These are phyloP conservation scores for Spathaspora sp. DNA, from an alignment of 1,139 yeast species.

Conservation along the genomic window DNA sequence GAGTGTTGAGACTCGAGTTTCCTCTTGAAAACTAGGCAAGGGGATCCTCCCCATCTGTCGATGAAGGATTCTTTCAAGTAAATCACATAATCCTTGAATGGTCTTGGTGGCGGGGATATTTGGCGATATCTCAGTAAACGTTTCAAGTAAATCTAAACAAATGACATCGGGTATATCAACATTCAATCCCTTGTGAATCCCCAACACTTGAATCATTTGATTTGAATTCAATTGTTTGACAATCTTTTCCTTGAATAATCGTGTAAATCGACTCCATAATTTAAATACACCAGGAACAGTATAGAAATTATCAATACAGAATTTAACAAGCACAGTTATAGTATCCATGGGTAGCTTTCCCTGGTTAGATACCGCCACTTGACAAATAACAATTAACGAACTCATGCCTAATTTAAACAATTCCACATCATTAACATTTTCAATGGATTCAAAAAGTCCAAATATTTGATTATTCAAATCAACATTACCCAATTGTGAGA, in stretches of 20 bases:
- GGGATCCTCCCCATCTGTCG: slow-evolving; percentile 41
- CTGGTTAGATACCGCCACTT: slow-evolving; percentile 17
- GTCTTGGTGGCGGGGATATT: neutral
- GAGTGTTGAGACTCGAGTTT: slow-evolving; percentile 21
- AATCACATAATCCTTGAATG: slow-evolving; percentile 7
- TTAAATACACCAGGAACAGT: slow-evolving; percentile 19
- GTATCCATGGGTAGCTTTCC: slow-evolving; percentile 23
- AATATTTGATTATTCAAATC: slow-evolving; percentile 32
- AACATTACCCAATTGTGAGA: slow-evolving; percentile 32
- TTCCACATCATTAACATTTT: slow-evolving; percentile 24
- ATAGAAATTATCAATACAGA: slow-evolving; percentile 13
- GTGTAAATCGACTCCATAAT: slow-evolving; percentile 15
- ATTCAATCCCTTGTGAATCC: slow-evolving; percentile 4
- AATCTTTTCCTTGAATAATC: neutral
- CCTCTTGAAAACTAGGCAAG: slow-evolving; percentile 24
- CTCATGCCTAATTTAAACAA: slow-evolving; percentile 26
- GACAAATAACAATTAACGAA: slow-evolving; percentile 20
- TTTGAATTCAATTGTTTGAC: slow-evolving; percentile 1
- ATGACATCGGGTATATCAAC: slow-evolving; percentile 9
- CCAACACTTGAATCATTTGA: slow-evolving; percentile 7
- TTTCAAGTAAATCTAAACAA: slow-evolving; percentile 5
- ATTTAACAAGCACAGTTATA: slow-evolving; percentile 17
- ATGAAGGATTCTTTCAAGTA: slow-evolving; percentile 14
- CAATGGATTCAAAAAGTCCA: slow-evolving; percentile 26
- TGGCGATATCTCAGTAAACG: slow-evolving; percentile 4